Conservation (phyloP, 257 asterid species). For the Echites panduratus region DNA sequence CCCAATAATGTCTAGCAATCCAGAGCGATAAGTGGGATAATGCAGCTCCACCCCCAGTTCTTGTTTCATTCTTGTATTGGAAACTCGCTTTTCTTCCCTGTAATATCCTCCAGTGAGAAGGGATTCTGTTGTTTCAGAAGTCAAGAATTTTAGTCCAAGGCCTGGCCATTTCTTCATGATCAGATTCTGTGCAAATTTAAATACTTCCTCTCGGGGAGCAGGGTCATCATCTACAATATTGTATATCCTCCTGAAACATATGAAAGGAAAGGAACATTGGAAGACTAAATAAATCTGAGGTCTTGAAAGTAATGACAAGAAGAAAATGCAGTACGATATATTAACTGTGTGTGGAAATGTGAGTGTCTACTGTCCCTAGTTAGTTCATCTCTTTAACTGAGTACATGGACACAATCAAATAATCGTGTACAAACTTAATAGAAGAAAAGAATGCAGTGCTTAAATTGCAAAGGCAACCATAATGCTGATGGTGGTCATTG, state of each 20-base stretch:
- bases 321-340: not conserved
- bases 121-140: conserved; percentile 28
- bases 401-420: not conserved
- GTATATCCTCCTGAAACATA: conserved; percentile 45
- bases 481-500: not conserved
- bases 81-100: conserved; percentile 72
- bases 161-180: conserved; percentile 54
- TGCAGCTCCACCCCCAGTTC: conserved; percentile 61
- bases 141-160: conserved; percentile 13
- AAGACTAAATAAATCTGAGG: not conserved
- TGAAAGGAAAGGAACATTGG: not conserved
- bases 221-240: conserved; percentile 86
- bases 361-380: not conserved
- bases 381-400: too few relatives aligned
- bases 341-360: not conserved
- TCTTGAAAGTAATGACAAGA: not conserved
- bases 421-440: not conserved
- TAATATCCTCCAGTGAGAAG: conserved; percentile 16
- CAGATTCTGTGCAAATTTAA: conserved; percentile 55
- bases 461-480: not conserved
- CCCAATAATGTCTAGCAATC: conserved; percentile 56
- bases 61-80: conserved; percentile 62
- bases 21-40: conserved; percentile 67
- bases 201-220: conserved; percentile 68
- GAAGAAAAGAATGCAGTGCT: not conserved